Base-by-base conservation (phyloP, 78 protist species). In the Polysphondylium violaceum region DNA sequence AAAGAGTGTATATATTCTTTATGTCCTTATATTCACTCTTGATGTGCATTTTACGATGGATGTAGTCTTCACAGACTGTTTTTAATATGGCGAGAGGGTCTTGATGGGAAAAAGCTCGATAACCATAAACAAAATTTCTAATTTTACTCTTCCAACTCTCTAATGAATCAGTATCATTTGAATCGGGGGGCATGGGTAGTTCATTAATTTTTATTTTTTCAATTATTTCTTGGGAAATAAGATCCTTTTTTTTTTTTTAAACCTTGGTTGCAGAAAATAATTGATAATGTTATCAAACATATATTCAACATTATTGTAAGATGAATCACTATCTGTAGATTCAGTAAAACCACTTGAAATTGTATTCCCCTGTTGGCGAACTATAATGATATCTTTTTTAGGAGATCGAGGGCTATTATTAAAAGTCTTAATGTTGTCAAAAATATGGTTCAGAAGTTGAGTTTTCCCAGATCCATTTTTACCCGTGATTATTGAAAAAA, bases 381-480 rank as follows among this genome's bases (percentile, higher is more conserved):
- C 53, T 11, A 8, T 11, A 47, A 14, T 8, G 53, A 14, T 14
- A 47, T 47, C 11, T 14, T 47, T 11, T 47, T 47, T 8, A 14
- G 8, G 53, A 11, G 11, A 47, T 47, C 8, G 11, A 14, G 11
- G 8, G 11, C 11, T 47, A 8, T 14, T 11, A 47, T 47, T 47
- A 11, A 11, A 11, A 47, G 23, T 47, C 11, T 47, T 47, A 47
- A 47, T 4, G 4, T 56, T 6, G 33, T 56, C 21, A 17, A 21
- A 19, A 6, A 56, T 56, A 17, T 56, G 14, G 11, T 56, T 8
- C 61, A 56, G 21, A 4, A 56, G 21, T 23, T 56, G 61, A 17
- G 31, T 56, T 56, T 56, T 56, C 6, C 61, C 61, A 56, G 31
- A 19, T 56, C 61, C 61, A 56, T 56, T 56, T 23, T 23, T 56